Base-by-base conservation (phyloP, 2,329 filamentous ascomycete genomes). In the Chrysosporium keratinophilum region DNA sequence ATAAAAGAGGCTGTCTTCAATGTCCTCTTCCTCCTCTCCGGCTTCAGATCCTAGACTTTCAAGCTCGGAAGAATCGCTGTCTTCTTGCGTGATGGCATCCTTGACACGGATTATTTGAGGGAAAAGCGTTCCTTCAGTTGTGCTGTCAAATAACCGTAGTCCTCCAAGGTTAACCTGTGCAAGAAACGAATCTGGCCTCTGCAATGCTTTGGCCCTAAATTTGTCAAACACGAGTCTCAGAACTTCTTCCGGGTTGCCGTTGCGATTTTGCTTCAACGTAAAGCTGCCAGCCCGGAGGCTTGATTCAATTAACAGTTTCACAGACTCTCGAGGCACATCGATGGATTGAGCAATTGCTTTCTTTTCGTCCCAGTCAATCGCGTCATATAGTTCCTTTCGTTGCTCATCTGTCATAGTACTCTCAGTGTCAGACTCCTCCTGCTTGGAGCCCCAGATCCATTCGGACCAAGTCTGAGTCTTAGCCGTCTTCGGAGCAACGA, bases 311-410 rank as follows among this genome's bases (percentile, higher is more conserved):
- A 96, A 88, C 68, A 97, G 77, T 70, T 97, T 96, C 63, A 98
- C 78, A 9, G 88, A 88, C 62, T 99, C 93, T 52, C 87, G 82
- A 0, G 94, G 94, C 33, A 89, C 77, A 61, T 98, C 93, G 2
- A 99, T 84, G 41, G 86, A 84, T 60, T 95, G 89, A 0, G 88
- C 78, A 39, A 98, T 78, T 1, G 86, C 87, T 56, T 90, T 84
- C 74, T 96, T 97, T 70, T 99, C 93, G 58, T 98, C 88, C 84
- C 91, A 99, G 63, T 97, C 93, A 63, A 99, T 99, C 48, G 88
- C 94, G 61, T 94, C 85, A 68, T 97, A 98, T 9, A 99, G 79
- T 70, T 98, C 91, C 67, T 97, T 89, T 41, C 91, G 84, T 67
- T 99, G 90, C 69, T 97, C 84, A 57, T 98, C 93, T 0, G 88